phyloP scores from a whole-genome alignment of 192 early-diverging fungal genomes.

The Linnemannia zychae region DNA sequence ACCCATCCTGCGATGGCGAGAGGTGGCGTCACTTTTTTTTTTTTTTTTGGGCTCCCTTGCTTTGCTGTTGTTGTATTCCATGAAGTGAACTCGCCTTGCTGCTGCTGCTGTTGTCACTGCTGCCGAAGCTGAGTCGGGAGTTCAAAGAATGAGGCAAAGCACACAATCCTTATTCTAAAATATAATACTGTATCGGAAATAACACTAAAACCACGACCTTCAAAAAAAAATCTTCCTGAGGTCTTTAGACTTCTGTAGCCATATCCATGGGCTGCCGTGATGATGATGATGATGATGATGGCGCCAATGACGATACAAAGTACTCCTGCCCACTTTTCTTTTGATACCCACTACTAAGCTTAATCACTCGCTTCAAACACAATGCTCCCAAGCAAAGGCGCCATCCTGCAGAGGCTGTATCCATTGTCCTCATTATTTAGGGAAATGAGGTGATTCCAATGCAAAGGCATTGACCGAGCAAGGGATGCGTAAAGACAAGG shows the following conservation, averaged over 20 bases:
- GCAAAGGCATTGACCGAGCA: neutral
- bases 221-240: neutral
- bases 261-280: too few species aligned
- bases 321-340: neutral
- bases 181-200: constrained; percentile 20
- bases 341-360: neutral
- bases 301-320: neutral
- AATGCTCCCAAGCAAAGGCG: neutral
- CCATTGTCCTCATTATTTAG: neutral
- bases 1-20: neutral
- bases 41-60: neutral
- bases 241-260: neutral
- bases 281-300: neutral
- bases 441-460: neutral
- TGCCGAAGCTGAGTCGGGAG: neutral
- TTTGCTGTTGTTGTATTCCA: neutral
- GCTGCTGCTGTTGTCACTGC: neutral
- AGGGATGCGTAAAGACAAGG: neutral
- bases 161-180: constrained; percentile 46
- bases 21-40: constrained; percentile 8
- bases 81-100: neutral
- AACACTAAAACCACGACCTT: neutral
- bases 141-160: constrained; percentile 20
- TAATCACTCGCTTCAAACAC: neutral
- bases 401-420: neutral